Evolutionary conservation across 139 green algal species (phyloP).

Genomic region (Pleodorina starrii): DNA sequence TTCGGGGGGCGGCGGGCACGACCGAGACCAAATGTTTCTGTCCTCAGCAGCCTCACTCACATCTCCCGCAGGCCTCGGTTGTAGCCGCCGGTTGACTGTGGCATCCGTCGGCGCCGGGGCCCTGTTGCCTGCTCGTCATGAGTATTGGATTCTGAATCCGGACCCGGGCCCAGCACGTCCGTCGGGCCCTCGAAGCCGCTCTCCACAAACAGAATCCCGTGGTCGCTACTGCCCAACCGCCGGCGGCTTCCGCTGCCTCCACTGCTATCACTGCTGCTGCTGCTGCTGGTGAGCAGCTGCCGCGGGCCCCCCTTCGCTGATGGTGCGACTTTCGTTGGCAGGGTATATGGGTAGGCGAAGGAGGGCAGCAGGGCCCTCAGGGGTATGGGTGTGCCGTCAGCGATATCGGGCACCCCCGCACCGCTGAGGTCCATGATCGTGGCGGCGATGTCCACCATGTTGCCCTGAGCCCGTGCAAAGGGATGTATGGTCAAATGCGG

Average conservation of each 20-base stretch:
- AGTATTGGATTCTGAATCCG: background rate
- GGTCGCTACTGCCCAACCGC: too few relatives aligned
- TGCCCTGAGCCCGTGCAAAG: conserved; percentile 21
- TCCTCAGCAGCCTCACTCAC: too few relatives aligned
- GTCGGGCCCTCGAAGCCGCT: conserved; percentile 30
- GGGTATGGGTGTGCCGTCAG: conserved; percentile 27
- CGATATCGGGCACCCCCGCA: conserved; percentile 8
- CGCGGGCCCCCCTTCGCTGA: background rate
- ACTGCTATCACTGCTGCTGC: too few relatives aligned
- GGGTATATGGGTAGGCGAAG: conserved; percentile 11
- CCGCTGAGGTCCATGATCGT: conserved; percentile 34
- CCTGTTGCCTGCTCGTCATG: too few relatives aligned
- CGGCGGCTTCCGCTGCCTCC: too few relatives aligned
- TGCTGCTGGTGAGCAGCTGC: background rate
- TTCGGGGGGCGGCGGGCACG: too few relatives aligned
- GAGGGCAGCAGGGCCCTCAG: background rate
- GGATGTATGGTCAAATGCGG: too few relatives aligned
- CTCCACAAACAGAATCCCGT: background rate
- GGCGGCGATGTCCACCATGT: conserved; percentile 45
- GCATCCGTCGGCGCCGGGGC: background rate
- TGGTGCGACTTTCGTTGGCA: too few relatives aligned
- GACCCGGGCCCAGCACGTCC: background rate
- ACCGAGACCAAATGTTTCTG: too few relatives aligned
- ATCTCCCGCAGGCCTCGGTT: conserved; percentile 19
- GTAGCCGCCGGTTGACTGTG: background rate